A percentile compares a stretch with the other conserved stretches of the same genome.
These are phyloP conservation scores for Diaporthe citriasiana DNA, from an alignment of 2,329 filamentous ascomycete genomes.

Conservation along the genomic window DNA sequence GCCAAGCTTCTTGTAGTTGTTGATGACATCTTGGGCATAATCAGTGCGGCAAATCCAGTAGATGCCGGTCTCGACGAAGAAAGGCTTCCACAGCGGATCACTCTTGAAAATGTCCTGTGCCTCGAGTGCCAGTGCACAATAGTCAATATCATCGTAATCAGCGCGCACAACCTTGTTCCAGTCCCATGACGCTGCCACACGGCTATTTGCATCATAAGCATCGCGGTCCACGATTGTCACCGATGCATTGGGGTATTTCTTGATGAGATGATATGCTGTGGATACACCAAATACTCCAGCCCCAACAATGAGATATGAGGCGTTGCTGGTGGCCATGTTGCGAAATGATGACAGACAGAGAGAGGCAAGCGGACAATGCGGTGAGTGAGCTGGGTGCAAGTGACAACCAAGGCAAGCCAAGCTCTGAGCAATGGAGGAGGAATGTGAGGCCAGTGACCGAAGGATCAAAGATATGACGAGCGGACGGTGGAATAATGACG, in stretches of 20 bases:
- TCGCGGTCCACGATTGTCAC: slow-evolving; percentile 72
- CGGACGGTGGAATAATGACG: slow-evolving; percentile 18
- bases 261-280: slow-evolving; percentile 74
- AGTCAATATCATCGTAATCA: slow-evolving; percentile 75
- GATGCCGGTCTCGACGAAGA: slow-evolving; percentile 73
- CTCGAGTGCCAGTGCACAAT: slow-evolving; percentile 75
- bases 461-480: neutral
- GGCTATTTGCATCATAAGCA: slow-evolving; percentile 61
- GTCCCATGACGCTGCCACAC: slow-evolving; percentile 76
- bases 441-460: neutral
- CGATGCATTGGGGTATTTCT: slow-evolving; percentile 61
- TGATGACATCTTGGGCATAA: slow-evolving; percentile 64
- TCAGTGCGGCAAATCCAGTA: slow-evolving; percentile 68
- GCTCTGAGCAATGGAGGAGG: neutral
- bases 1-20: slow-evolving; percentile 65
- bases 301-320: slow-evolving; percentile 71
- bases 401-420: neutral
- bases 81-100: slow-evolving; percentile 68
- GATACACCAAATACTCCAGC: slow-evolving; percentile 76
- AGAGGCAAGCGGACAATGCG: neutral
- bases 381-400: neutral
- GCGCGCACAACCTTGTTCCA: slow-evolving; percentile 81
- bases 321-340: neutral
- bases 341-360: neutral
- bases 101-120: slow-evolving; percentile 73